Conservation (phyloP, 192 early-diverging fungal genomes). For the Diversispora epigaea region DNA sequence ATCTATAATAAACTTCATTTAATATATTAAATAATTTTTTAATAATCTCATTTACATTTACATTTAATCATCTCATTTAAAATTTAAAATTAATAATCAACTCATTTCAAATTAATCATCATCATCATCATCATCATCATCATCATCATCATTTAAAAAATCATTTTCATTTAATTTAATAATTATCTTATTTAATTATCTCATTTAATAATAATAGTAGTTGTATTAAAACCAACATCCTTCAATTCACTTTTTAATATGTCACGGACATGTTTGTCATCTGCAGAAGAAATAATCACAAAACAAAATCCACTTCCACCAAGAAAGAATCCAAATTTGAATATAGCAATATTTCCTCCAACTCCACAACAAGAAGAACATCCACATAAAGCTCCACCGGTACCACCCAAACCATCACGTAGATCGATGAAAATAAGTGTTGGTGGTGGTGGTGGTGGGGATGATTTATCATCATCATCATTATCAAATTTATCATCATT, state of each 20-base stretch:
- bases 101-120: no score
- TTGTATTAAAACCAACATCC: conserved; percentile 42
- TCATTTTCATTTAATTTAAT: conserved; percentile 7
- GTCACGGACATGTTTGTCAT: conserved; percentile 44
- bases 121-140: no score
- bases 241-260: conserved; percentile 42
- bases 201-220: conserved; percentile 28
- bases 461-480: no score
- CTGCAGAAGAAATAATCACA: conserved; percentile 49
- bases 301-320: conserved; percentile 39
- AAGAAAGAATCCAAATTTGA: conserved; percentile 37
- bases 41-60: no score
- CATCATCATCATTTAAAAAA: no score
- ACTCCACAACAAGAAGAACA: conserved; percentile 38
- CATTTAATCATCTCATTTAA: no score
- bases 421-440: conserved; percentile 18
- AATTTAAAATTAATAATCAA: no score
- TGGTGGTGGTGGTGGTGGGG: background rate
- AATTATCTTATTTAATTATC: conserved; percentile 11
- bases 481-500: no score
- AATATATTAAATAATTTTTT: no score
- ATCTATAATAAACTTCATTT: no score
- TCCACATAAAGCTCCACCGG: background rate
- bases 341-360: conserved; percentile 38
- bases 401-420: conserved; percentile 30